Evolutionary conservation across 1,139 yeast genomes (phyloP).

Genomic region (Debaryomyces sp.): DNA sequence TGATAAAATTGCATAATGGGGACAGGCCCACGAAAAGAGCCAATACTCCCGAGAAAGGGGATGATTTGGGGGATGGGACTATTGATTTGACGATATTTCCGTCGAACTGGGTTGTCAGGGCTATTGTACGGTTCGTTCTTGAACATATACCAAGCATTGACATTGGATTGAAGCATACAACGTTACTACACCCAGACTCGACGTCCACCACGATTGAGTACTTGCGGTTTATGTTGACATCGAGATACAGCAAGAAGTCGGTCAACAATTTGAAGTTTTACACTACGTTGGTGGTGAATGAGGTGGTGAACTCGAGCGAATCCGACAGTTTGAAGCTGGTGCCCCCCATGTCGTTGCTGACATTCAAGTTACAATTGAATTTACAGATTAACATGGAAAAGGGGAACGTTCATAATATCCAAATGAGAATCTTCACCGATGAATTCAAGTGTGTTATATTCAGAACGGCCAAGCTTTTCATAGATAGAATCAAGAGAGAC

Average conservation of each 20-base stretch:
- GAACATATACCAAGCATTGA: conserved; percentile 29
- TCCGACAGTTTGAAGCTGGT: conserved; percentile 3
- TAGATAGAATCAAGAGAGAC: conserved; percentile 2
- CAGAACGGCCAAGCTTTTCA: conserved; percentile 22
- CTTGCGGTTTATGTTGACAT: conserved; percentile 21
- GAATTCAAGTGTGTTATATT: conserved; percentile 32
- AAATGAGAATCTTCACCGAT: conserved; percentile 27
- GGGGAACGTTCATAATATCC: conserved; percentile 25
- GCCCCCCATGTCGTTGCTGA: conserved; percentile 21
- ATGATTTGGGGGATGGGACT: neutral
- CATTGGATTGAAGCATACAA: conserved; percentile 29
- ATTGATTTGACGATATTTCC: conserved; percentile 22
- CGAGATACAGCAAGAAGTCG: conserved; percentile 25
- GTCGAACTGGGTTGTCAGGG: conserved; percentile 13
- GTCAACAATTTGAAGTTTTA: conserved; percentile 24
- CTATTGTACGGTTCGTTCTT: conserved; percentile 18
- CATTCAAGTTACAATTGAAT: conserved; percentile 26
- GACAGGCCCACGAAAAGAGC: neutral
- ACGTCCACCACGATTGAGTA: conserved; percentile 25
- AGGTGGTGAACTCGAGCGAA: conserved; percentile 11
- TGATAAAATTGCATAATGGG: conserved; percentile 13
- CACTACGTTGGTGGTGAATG: conserved; percentile 17
- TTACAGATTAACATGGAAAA: conserved; percentile 21
- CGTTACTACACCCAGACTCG: conserved; percentile 14
- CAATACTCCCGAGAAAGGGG: neutral